Evolutionary conservation across 805 yeast genomes (phyloP).

Genomic region (Lachancea cidri): DNA sequence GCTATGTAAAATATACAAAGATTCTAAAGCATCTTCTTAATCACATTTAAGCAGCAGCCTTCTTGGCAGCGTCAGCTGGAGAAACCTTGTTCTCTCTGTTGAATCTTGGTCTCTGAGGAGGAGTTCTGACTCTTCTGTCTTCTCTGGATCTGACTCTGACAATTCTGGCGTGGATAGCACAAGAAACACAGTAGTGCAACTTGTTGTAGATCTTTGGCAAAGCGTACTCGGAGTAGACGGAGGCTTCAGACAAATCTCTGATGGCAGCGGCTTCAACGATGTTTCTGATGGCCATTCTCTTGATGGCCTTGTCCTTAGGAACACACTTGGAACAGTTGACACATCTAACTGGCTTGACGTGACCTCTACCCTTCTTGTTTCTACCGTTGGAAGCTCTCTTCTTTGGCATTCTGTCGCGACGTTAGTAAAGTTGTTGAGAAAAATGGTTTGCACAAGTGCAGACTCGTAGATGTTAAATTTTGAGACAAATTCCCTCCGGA

Average conservation of each 20-base stretch:
- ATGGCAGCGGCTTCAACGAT: constrained; percentile 99
- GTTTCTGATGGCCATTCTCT: constrained; percentile 99
- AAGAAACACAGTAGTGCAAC: constrained; percentile 99
- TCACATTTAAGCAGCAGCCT: constrained; percentile 55
- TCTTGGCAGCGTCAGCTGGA: constrained; percentile 97
- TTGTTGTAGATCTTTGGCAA: constrained; percentile 99
- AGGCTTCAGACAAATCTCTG: constrained; percentile 99
- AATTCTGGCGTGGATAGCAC: constrained; percentile 99
- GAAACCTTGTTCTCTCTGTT: constrained; percentile 92
- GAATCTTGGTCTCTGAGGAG: constrained; percentile 99
- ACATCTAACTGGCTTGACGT: constrained; percentile 99
- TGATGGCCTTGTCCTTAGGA: constrained; percentile 99
- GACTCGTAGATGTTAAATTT: too few relatives aligned
- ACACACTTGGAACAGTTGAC: constrained; percentile 99
- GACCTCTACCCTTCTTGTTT: constrained; percentile 99
- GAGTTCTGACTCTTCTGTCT: constrained; percentile 98
- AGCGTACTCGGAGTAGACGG: constrained; percentile 98
- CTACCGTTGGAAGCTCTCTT: constrained; percentile 99
- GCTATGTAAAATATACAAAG: constrained; percentile 3
- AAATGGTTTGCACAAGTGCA: too few relatives aligned
- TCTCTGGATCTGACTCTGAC: constrained; percentile 99
- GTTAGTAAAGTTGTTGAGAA: constrained; percentile 1
- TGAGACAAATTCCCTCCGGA: too few relatives aligned
- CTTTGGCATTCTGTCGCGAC: constrained; percentile 81
- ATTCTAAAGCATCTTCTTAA: constrained; percentile 1